Evolutionary conservation across 2,329 filamentous ascomycete genomes (phyloP).

Genomic region (Diaporthe longicolla): DNA sequence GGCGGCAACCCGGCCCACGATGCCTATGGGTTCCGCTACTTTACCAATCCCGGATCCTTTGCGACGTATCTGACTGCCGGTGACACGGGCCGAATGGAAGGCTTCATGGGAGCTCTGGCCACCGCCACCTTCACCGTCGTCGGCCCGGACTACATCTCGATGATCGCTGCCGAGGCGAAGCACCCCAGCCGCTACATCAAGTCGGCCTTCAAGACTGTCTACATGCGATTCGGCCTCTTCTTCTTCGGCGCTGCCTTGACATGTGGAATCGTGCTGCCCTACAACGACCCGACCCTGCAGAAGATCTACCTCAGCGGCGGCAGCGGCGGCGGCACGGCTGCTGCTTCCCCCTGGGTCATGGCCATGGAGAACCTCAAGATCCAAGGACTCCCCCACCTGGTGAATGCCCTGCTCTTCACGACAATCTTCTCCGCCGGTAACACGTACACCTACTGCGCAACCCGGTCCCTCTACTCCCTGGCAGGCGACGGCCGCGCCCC

Average conservation of each 20-base stretch:
- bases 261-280: conserved; percentile 77
- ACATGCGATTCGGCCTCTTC: conserved; percentile 79
- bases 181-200: conserved; percentile 76
- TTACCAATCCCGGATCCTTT: conserved; percentile 74
- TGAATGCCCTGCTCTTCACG: conserved; percentile 64
- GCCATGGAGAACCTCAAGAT: conserved; percentile 70
- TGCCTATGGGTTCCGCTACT: conserved; percentile 80
- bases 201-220: conserved; percentile 79
- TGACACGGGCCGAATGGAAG: conserved; percentile 76
- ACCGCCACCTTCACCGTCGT: conserved; percentile 74
- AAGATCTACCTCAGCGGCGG: conserved; percentile 60
- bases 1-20: conserved; percentile 81
- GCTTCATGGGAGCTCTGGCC: conserved; percentile 78
- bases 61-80: conserved; percentile 73
- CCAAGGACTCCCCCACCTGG: conserved; percentile 67
- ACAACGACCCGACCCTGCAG: conserved; percentile 70
- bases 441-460: conserved; percentile 42
- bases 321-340: conserved; percentile 56
- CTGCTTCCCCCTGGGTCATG: conserved; percentile 74
- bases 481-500: conserved; percentile 43
- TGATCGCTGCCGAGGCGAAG: conserved; percentile 78
- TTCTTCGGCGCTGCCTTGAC: conserved; percentile 78
- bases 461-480: conserved; percentile 42
- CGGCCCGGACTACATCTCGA: conserved; percentile 77
- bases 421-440: conserved; percentile 44